Percentiles rank a stretch among this genome's conserved stretches.
These are phyloP conservation scores for Fomitopsis palustris DNA, from an alignment of 1,284 basidiomycete species.

Conservation along the genomic window DNA sequence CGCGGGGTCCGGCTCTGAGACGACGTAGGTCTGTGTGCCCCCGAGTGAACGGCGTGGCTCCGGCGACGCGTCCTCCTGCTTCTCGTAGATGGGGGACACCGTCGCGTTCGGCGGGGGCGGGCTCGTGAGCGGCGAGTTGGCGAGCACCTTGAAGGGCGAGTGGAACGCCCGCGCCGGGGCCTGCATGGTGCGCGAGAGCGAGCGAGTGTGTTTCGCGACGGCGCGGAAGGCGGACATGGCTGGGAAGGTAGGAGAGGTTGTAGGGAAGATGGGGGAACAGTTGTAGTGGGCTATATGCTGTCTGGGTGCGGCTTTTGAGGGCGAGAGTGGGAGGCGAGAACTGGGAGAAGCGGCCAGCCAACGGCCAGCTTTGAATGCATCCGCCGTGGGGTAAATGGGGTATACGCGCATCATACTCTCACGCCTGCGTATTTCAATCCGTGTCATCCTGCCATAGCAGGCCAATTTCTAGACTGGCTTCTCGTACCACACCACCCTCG, in stretches of 20 bases:
- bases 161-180: conserved; percentile 45
- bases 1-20: conserved; percentile 60
- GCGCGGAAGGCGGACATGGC: conserved; percentile 26
- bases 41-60: conserved; percentile 42
- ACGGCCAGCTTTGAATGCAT: background rate
- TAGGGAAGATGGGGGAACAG: background rate
- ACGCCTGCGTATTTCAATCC: conserved; percentile 4
- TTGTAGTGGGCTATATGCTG: background rate
- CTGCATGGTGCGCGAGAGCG: conserved; percentile 23
- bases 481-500: conserved; percentile 3
- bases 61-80: conserved; percentile 47
- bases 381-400: conserved; percentile 5
- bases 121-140: conserved; percentile 31
- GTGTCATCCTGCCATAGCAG: background rate
- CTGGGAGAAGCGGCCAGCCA: background rate
- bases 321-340: background rate
- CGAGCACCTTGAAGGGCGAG: conserved; percentile 54
- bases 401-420: conserved; percentile 7
- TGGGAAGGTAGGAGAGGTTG: conserved; percentile 12
- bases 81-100: conserved; percentile 43
- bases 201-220: conserved; percentile 29
- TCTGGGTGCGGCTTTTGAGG: conserved; percentile 1
- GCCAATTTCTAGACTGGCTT: background rate
- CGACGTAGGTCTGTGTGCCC: conserved; percentile 58
- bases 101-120: conserved; percentile 25